These are phyloP conservation scores for Cystofilobasidium bisporidii DNA, from an alignment of 768 basidiomycete species.

Conservation along the genomic window DNA sequence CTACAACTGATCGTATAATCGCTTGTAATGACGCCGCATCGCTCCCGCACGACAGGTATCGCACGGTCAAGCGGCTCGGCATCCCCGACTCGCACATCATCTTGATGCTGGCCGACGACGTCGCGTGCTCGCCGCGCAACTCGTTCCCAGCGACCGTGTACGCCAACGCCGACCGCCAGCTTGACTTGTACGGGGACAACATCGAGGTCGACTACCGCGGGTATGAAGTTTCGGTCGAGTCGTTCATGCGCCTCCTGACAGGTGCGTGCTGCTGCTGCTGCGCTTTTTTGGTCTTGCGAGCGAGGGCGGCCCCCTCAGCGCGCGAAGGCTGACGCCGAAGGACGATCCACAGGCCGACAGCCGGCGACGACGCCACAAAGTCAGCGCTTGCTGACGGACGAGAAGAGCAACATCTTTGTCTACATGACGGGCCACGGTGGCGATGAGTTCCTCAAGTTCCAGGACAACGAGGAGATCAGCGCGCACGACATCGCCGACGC, in stretches of 20 bases:
- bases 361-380: constrained; percentile 76
- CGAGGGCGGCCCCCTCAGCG: too few species aligned
- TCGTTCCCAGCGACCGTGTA: constrained; percentile 86
- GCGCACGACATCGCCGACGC: constrained; percentile 97
- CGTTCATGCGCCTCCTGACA: constrained; percentile 81
- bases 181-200: constrained; percentile 90
- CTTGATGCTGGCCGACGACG: constrained; percentile 96
- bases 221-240: constrained; percentile 96
- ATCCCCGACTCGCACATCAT: constrained; percentile 99
- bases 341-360: constrained; percentile 80
- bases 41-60: constrained; percentile 55
- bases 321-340: too few species aligned
- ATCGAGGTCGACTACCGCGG: constrained; percentile 98
- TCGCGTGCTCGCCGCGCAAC: constrained; percentile 85
- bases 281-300: too few species aligned
- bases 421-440: constrained; percentile 99
- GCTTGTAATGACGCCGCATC: neutral
- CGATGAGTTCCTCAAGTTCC: constrained; percentile 96
- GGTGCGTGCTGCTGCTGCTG: too few species aligned
- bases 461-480: constrained; percentile 95
- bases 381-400: constrained; percentile 83
- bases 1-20: too few species aligned
- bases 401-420: constrained; percentile 83
- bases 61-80: constrained; percentile 92
- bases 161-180: constrained; percentile 65